Base-by-base conservation (phyloP, 768 basidiomycete species). In the Suillus variegatus region DNA sequence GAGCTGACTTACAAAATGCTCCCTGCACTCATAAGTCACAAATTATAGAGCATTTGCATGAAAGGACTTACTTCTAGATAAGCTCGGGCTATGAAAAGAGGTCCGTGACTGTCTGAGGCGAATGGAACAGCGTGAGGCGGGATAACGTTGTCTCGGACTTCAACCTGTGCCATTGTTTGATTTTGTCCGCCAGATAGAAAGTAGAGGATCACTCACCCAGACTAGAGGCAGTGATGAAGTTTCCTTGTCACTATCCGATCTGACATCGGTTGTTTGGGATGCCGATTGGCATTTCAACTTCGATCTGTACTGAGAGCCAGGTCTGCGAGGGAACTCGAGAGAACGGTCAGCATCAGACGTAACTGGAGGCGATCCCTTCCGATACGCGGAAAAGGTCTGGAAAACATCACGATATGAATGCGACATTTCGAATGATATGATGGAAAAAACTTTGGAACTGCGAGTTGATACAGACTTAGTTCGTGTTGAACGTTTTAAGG, bases 81-180 rank as follows among this genome's bases (percentile, higher is more conserved):
- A 16, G 74, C 73, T 13, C 74, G 66, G 38, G 71, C 73, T 41
- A 75, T 49, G 56, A 76, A 75, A 52, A 75, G 75, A 35, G 75
- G 73, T 0, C 74, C 75, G 32, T 63, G 70, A 60, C 64, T 63
- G 12, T 68, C 68, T 44, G 69, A 75, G 22, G 71, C 65, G 20
- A 75, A 64, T 35, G 74, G 74, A 7, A 75, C 67, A 13, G 75
- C 75, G 66, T 75, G 58, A 61, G 73, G 71, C 20, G 74, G 75
- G 57, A 75, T 75, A n/a, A 73, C 36, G 22, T 75, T 76, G 36
- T 75, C 75, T 12, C 35, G 55, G 41, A 75, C 74, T n/a, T 71
- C 67, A 13, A 75, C 75, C 74, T 76, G 54, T 55, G 20, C 12
- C 20, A 35, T n/a, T 7, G 54, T 36, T 55, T 35, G 3, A 55